phyloP scores from a whole-genome alignment of 2,329 filamentous ascomycete species.

The Fusarium equiseti region DNA sequence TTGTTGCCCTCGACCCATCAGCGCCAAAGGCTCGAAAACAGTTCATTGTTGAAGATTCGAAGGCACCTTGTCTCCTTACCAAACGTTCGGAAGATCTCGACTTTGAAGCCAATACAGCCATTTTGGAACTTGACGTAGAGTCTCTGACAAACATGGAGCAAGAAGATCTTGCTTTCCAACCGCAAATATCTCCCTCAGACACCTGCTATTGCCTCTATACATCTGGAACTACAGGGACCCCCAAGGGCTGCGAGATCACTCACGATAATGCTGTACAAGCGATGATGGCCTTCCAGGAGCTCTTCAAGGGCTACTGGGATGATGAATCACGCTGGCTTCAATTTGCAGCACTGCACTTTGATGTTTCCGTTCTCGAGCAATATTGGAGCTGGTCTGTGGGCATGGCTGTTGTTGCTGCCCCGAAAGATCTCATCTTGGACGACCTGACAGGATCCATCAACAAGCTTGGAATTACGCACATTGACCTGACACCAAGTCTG shows the following conservation, averaged over 20 bases:
- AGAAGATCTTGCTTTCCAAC: slow-evolving; percentile 29
- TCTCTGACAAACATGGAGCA: slow-evolving; percentile 44
- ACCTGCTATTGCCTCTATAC: slow-evolving; percentile 89
- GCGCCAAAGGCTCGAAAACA: slow-evolving; percentile 79
- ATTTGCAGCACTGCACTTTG: slow-evolving; percentile 94
- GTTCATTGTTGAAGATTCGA: slow-evolving; percentile 83
- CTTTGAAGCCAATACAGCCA: slow-evolving; percentile 50
- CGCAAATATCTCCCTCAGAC: slow-evolving; percentile 58
- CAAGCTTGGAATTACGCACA: slow-evolving; percentile 82
- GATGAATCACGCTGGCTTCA: slow-evolving; percentile 84
- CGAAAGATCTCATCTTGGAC: slow-evolving; percentile 86
- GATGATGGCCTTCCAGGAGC: slow-evolving; percentile 84
- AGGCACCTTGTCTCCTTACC: slow-evolving; percentile 72
- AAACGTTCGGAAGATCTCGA: slow-evolving; percentile 52
- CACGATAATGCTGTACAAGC: slow-evolving; percentile 91
- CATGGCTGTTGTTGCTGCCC: slow-evolving; percentile 84
- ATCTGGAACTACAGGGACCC: slow-evolving; percentile 86
- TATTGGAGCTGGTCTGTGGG: slow-evolving; percentile 97
- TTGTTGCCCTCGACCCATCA: slow-evolving; percentile 81
- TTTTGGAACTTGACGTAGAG: slow-evolving; percentile 52
- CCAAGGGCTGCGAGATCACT: slow-evolving; percentile 89
- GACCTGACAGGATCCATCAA: slow-evolving; percentile 81
- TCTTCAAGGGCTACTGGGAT: slow-evolving; percentile 83
- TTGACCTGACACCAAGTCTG: slow-evolving; percentile 90
- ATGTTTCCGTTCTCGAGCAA: slow-evolving; percentile 92